Percentiles rank a stretch among this genome's conserved stretches.
Conservation (phyloP, 2,329 filamentous ascomycete genomes). For the Talaromyces sp. region DNA sequence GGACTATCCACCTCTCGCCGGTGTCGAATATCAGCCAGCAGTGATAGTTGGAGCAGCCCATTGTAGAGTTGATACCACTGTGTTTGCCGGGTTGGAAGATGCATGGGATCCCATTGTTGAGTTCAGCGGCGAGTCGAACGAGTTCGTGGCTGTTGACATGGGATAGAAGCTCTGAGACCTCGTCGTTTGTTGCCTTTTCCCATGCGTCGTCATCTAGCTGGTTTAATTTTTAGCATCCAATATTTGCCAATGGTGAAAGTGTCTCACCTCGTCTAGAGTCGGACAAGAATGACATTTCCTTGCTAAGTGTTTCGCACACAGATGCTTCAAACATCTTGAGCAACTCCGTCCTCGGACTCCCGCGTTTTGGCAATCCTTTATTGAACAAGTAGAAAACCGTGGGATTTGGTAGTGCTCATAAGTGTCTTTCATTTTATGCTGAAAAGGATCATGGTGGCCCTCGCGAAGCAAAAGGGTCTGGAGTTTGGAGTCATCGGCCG, state of each 20-base stretch:
- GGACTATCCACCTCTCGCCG: constrained; percentile 39
- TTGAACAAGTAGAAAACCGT: constrained; percentile 12
- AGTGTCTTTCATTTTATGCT: not conserved
- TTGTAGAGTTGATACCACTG: constrained; percentile 1
- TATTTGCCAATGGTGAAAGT: not conserved
- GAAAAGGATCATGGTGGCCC: not conserved
- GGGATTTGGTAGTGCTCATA: not conserved
- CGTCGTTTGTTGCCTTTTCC: constrained; percentile 14
- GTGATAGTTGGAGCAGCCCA: constrained; percentile 18
- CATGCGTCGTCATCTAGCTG: constrained; percentile 5
- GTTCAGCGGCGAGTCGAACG: not conserved
- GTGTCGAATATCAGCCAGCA: constrained; percentile 33
- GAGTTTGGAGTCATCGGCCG: no score
- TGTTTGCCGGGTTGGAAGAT: constrained; percentile 15
- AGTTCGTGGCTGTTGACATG: constrained; percentile 14
- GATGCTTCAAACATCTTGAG: constrained; percentile 14
- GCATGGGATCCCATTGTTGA: constrained; percentile 12
- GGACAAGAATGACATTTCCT: constrained; percentile 12
- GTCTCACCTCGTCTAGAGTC: not conserved
- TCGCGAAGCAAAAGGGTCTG: no score
- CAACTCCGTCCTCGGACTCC: constrained; percentile 14
- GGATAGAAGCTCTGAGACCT: constrained; percentile 11
- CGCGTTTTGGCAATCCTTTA: constrained; percentile 1
- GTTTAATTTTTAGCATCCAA: not conserved
- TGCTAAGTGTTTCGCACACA: constrained; percentile 8